phyloP scores from a whole-genome alignment of 345 rosid genomes.

The Eucalyptus erythrocorys region DNA sequence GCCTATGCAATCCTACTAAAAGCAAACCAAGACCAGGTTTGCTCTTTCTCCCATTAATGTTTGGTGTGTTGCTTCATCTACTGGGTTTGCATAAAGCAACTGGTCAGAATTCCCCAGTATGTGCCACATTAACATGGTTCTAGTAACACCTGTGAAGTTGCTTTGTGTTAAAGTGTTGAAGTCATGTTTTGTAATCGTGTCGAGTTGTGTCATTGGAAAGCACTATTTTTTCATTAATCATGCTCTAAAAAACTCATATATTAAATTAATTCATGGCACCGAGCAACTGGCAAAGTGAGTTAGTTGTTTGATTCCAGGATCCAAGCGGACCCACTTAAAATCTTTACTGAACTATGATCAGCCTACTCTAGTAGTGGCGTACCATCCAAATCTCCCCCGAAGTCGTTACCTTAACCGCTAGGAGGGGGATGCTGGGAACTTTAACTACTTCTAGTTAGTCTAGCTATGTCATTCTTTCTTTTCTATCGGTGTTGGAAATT shows the following conservation, averaged over 20 bases:
- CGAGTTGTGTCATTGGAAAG: neutral
- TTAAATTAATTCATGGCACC: neutral
- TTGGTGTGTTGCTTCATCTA: neutral
- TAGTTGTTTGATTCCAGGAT: too few species aligned
- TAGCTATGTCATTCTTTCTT: too few species aligned
- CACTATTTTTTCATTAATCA: neutral
- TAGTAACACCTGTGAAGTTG: neutral
- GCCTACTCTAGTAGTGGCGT: too few species aligned
- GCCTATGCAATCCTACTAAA: slow-evolving; percentile 77
- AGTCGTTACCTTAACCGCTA: too few species aligned
- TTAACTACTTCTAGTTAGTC: too few species aligned
- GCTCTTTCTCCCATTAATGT: neutral
- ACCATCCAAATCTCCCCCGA: too few species aligned
- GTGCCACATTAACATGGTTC: neutral
- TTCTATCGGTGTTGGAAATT: neutral
- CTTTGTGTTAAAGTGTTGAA: neutral
- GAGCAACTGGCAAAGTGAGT: too few species aligned
- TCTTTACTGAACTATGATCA: too few species aligned
- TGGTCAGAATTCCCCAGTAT: neutral
- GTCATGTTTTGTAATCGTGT: neutral
- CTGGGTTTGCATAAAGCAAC: neutral
- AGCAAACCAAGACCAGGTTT: slow-evolving; percentile 56
- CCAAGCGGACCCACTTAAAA: too few species aligned
- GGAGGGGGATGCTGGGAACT: too few species aligned
- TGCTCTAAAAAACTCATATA: neutral